Percentiles rank a stretch among this genome's conserved stretches.
These are phyloP conservation scores for Cystobasidium slooffiae DNA, from an alignment of 1,284 basidiomycete species.

Conservation along the genomic window DNA sequence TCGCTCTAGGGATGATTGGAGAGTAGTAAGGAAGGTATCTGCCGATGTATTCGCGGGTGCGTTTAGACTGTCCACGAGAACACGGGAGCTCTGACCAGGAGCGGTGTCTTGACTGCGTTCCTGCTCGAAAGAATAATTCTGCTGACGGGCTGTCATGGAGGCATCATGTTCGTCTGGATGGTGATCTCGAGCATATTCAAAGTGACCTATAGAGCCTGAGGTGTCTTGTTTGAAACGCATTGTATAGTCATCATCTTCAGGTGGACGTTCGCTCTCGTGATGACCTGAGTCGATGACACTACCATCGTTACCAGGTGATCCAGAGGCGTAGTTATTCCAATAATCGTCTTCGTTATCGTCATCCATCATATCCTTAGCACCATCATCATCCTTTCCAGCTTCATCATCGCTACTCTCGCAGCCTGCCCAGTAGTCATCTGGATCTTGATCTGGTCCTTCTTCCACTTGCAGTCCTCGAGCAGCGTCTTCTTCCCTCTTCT, in stretches of 20 bases:
- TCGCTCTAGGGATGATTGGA: slow-evolving; percentile 22
- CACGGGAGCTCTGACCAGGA: background rate
- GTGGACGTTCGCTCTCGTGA: slow-evolving; percentile 1
- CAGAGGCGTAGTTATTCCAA: slow-evolving; percentile 18
- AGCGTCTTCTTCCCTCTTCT: slow-evolving; percentile 10
- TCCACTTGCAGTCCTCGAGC: slow-evolving; percentile 24
- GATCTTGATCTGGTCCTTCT: slow-evolving; percentile 23
- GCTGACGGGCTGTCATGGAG: background rate
- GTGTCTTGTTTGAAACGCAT: background rate
- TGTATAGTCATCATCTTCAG: slow-evolving; percentile 15
- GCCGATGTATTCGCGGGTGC: background rate
- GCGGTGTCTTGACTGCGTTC: background rate
- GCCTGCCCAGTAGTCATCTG: slow-evolving; percentile 38
- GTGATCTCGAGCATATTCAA: background rate
- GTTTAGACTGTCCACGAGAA: slow-evolving; percentile 5
- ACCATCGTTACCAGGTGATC: background rate
- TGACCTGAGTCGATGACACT: slow-evolving; percentile 8
- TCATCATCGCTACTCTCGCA: slow-evolving; percentile 22
- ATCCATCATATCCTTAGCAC: background rate
- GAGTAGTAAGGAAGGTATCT: slow-evolving; percentile 3
- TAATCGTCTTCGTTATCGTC: slow-evolving; percentile 26
- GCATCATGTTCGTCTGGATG: background rate
- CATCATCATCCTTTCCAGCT: background rate
- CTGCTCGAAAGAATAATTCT: slow-evolving; percentile 4
- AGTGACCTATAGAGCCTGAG: background rate